These are phyloP conservation scores for Corynespora cassiicola DNA, from an alignment of 2,329 filamentous ascomycete genomes.

Conservation along the genomic window DNA sequence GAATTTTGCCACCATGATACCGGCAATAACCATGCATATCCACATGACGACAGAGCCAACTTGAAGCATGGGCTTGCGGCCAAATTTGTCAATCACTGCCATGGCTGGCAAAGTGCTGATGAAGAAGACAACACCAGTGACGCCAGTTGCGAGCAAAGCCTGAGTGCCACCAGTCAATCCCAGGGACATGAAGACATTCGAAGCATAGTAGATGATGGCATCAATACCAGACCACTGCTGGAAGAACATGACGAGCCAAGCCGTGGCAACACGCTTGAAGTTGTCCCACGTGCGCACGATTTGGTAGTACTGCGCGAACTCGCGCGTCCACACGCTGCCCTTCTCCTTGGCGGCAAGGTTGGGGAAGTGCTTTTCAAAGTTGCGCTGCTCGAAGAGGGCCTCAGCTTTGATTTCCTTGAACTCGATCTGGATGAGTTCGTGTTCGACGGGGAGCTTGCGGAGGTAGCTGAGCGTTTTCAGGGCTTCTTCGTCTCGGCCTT, in stretches of 20 bases:
- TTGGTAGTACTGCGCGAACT: constrained; percentile 60
- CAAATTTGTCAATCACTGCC: constrained; percentile 64
- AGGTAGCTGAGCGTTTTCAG: constrained; percentile 31
- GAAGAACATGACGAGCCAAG: constrained; percentile 57
- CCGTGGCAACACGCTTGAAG: constrained; percentile 55
- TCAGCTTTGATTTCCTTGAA: constrained; percentile 58
- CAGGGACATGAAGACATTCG: constrained; percentile 65
- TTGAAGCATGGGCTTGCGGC: constrained; percentile 60
- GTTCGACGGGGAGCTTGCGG: constrained; percentile 34
- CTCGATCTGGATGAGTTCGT: constrained; percentile 51
- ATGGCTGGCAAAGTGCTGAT: constrained; percentile 63
- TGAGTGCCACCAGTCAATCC: constrained; percentile 60
- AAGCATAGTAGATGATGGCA: constrained; percentile 63
- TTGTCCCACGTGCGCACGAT: constrained; percentile 58
- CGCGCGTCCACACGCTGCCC: constrained; percentile 50
- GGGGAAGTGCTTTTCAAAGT: constrained; percentile 54
- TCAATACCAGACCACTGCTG: constrained; percentile 56
- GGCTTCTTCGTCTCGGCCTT: constrained; percentile 31
- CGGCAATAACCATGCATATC: constrained; percentile 39
- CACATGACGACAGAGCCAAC: constrained; percentile 55
- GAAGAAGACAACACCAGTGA: constrained; percentile 66
- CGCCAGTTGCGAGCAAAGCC: constrained; percentile 66
- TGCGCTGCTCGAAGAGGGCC: constrained; percentile 50
- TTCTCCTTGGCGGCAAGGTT: constrained; percentile 50
- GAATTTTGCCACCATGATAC: constrained; percentile 35